A percentile compares a stretch with the other conserved stretches of the same genome.
Conservation (phyloP, 306 rosid genomes). For the Malus asiatica region DNA sequence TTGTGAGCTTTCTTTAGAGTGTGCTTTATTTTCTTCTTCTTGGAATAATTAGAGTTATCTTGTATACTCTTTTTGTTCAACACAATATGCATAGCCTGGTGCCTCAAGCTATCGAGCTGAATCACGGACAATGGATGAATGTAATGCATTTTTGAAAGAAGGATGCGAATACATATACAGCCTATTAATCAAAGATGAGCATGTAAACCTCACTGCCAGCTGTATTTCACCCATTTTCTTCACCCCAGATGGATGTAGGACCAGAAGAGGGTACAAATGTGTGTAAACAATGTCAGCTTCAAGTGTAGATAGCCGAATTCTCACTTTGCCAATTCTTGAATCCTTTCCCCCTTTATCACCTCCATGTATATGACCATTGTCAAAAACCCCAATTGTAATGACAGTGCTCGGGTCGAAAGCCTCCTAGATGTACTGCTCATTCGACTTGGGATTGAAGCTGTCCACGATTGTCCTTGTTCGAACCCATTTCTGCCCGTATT, state of each 20-base stretch:
- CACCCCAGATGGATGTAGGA: slow-evolving; percentile 67
- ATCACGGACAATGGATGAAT: slow-evolving; percentile 74
- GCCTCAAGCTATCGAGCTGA: slow-evolving; percentile 72
- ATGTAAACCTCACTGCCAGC: slow-evolving; percentile 79
- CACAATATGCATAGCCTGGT: slow-evolving; percentile 78
- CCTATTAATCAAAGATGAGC: slow-evolving; percentile 67
- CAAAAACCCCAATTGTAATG: slow-evolving; percentile 72
- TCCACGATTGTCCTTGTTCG: slow-evolving; percentile 72
- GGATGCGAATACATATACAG: slow-evolving; percentile 66
- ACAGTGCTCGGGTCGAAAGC: slow-evolving; percentile 81
- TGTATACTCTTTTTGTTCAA: too few relatives aligned
- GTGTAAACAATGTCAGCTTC: slow-evolving; percentile 81
- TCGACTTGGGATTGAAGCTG: slow-evolving; percentile 66
- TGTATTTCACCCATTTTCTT: slow-evolving; percentile 89
- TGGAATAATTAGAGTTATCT: too few relatives aligned
- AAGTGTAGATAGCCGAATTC: slow-evolving; percentile 78
- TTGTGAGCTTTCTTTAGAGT: too few relatives aligned
- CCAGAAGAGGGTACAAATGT: slow-evolving; percentile 77
- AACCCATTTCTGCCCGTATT: slow-evolving; percentile 85
- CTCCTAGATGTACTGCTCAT: slow-evolving; percentile 92
- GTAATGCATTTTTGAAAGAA: slow-evolving; percentile 86
- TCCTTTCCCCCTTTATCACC: slow-evolving; percentile 60
- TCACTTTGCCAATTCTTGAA: slow-evolving; percentile 73
- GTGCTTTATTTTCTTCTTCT: too few relatives aligned
- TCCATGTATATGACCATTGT: slow-evolving; percentile 64